phyloP scores from a whole-genome alignment of 305 asterid genomes.

The Solanum hybrid region DNA sequence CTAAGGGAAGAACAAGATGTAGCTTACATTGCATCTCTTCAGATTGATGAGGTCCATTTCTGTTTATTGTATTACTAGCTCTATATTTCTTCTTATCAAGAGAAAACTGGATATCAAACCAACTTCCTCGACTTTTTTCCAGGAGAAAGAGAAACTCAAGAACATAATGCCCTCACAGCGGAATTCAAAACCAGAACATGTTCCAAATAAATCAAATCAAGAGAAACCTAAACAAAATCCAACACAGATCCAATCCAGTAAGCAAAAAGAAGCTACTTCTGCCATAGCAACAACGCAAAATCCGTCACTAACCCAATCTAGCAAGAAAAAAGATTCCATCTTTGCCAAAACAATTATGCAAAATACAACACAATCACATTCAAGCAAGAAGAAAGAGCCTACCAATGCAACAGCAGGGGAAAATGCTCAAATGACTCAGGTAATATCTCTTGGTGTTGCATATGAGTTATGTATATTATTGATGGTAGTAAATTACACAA shows the following conservation, averaged over 20 bases:
- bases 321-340: slow-evolving; percentile 14
- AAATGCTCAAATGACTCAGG: slow-evolving; percentile 58
- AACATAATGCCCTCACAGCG: slow-evolving; percentile 17
- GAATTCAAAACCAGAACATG: slow-evolving; percentile 11
- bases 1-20: slow-evolving; percentile 78
- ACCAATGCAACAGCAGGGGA: slow-evolving; percentile 11
- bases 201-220: slow-evolving; percentile 10
- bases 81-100: background rate
- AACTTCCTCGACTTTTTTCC: background rate
- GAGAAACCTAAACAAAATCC: slow-evolving; percentile 14
- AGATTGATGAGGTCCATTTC: slow-evolving; percentile 48
- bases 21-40: slow-evolving; percentile 65
- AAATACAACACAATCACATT: slow-evolving; percentile 1
- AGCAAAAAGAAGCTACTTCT: slow-evolving; percentile 11
- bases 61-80: background rate
- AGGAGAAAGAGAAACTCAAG: slow-evolving; percentile 47
- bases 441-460: slow-evolving; percentile 1
- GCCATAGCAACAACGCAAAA: slow-evolving; percentile 9
- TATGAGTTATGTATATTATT: background rate
- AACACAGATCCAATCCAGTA: slow-evolving; percentile 14
- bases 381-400: background rate
- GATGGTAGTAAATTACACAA: background rate
- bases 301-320: slow-evolving; percentile 14
- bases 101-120: background rate
- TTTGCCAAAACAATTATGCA: slow-evolving; percentile 14